Conservation (phyloP, 129 eudicot genomes). For the Saposhnikovia divaricata region DNA sequence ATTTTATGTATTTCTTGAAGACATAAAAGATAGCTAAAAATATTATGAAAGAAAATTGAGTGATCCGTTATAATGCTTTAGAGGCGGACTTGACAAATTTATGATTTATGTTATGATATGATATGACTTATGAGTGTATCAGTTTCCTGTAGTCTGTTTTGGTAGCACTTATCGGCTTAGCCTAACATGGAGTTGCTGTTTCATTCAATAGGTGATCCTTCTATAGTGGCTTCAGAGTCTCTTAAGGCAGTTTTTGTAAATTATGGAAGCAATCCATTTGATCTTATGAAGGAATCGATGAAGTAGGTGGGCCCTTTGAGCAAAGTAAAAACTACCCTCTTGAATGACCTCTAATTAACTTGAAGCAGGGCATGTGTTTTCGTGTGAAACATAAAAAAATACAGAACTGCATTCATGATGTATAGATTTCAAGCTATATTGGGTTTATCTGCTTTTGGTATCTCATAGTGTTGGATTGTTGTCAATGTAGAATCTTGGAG, state of each 20-base stretch:
- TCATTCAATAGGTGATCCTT: conserved; percentile 29
- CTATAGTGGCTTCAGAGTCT: conserved; percentile 22
- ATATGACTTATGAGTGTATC: too few relatives aligned
- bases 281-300: conserved; percentile 37
- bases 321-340: background rate
- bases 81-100: background rate
- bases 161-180: background rate
- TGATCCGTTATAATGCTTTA: background rate
- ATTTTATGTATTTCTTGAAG: background rate
- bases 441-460: background rate
- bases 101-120: too few relatives aligned
- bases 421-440: background rate
- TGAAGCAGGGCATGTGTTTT: background rate
- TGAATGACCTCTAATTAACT: background rate
- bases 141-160: background rate
- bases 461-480: conserved; percentile 18
- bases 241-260: conserved; percentile 39
- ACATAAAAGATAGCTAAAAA: background rate
- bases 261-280: conserved; percentile 34
- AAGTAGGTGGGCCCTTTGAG: conserved; percentile 30
- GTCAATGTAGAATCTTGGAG: conserved; percentile 28
- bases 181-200: background rate
- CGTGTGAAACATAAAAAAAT: background rate
- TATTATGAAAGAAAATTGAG: background rate
- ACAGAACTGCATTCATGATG: background rate